Evolutionary conservation across 2,329 filamentous ascomycete genomes (phyloP).

Genomic region (Pyricularia sp.): DNA sequence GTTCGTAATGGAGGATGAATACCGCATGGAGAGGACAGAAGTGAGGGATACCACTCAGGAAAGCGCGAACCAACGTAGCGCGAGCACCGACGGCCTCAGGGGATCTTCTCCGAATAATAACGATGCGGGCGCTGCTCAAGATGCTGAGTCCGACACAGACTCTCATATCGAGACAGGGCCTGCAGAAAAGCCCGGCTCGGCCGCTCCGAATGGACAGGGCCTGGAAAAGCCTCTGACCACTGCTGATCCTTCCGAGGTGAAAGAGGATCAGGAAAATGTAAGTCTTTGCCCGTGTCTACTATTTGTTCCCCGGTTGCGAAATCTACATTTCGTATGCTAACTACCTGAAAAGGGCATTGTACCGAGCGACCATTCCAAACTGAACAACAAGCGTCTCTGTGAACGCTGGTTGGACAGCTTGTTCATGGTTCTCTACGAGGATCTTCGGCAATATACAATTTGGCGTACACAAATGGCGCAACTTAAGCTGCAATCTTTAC

Average conservation of each 20-base stretch:
- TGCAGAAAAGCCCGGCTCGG: slow-evolving; percentile 13
- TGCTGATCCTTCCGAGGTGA: slow-evolving; percentile 63
- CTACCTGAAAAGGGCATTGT: slow-evolving; percentile 36
- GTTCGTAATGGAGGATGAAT: slow-evolving; percentile 99
- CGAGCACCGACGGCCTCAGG: slow-evolving; percentile 67
- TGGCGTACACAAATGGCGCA: slow-evolving; percentile 98
- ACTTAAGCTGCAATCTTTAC: slow-evolving; percentile 81
- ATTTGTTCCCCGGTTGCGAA: neutral
- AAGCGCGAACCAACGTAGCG: slow-evolving; percentile 39
- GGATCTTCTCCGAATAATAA: slow-evolving; percentile 48
- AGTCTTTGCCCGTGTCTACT: slow-evolving; percentile 13
- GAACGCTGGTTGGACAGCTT: slow-evolving; percentile 97
- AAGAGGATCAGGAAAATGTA: slow-evolving; percentile 58
- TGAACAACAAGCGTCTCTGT: slow-evolving; percentile 94
- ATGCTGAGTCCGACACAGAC: slow-evolving; percentile 13
- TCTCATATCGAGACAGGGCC: slow-evolving; percentile 12
- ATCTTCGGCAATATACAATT: slow-evolving; percentile 95
- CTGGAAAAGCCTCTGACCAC: slow-evolving; percentile 73
- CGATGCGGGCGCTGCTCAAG: slow-evolving; percentile 29
- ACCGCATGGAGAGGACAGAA: slow-evolving; percentile 73
- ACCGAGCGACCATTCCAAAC: slow-evolving; percentile 63
- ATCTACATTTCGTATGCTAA: neutral
- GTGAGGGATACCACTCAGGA: slow-evolving; percentile 14
- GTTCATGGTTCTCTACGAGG: slow-evolving; percentile 98
- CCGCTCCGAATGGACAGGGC: slow-evolving; percentile 20